phyloP scores from a whole-genome alignment of 1,139 yeast genomes.

The Pichia cactophila region DNA sequence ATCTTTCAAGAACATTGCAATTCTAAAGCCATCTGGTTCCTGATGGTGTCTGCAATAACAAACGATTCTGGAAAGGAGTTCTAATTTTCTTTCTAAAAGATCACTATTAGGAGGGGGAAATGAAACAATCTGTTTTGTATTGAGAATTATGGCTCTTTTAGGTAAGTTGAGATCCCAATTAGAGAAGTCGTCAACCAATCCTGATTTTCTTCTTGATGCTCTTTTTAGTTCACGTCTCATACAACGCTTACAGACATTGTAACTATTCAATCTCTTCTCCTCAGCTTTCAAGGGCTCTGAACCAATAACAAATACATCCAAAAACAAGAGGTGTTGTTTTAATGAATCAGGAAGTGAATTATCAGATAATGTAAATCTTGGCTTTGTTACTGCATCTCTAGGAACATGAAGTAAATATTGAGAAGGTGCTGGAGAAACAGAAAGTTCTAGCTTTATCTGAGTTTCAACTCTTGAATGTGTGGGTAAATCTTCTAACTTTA shows the following conservation, averaged over 20 bases:
- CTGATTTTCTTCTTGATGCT: slow-evolving; percentile 79
- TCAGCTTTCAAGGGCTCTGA: slow-evolving; percentile 15
- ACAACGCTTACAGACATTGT: slow-evolving; percentile 81
- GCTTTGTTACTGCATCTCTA: slow-evolving; percentile 78
- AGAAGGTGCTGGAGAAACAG: slow-evolving; percentile 65
- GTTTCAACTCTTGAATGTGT: slow-evolving; percentile 86
- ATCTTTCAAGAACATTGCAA: slow-evolving; percentile 65
- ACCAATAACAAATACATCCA: slow-evolving; percentile 65
- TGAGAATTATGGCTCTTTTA: slow-evolving; percentile 80
- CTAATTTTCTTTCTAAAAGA: slow-evolving; percentile 39
- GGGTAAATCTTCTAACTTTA: slow-evolving; percentile 61
- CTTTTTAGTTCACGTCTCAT: slow-evolving; percentile 87
- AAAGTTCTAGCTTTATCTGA: slow-evolving; percentile 70
- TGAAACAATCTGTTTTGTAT: slow-evolving; percentile 78
- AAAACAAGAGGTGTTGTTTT: slow-evolving; percentile 45
- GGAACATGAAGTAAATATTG: slow-evolving; percentile 72
- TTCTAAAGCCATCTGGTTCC: slow-evolving; percentile 71
- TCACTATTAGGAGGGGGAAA: slow-evolving; percentile 57
- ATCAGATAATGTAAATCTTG: slow-evolving; percentile 61
- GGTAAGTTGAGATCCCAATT: slow-evolving; percentile 72
- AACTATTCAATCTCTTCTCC: slow-evolving; percentile 26
- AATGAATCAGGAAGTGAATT: slow-evolving; percentile 40
- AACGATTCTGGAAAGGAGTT: slow-evolving; percentile 77
- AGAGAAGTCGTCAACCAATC: slow-evolving; percentile 55
- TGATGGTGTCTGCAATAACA: slow-evolving; percentile 95